Evolutionary conservation across 2,329 filamentous ascomycete genomes (phyloP).

Genomic region (Lomentospora prolificans): DNA sequence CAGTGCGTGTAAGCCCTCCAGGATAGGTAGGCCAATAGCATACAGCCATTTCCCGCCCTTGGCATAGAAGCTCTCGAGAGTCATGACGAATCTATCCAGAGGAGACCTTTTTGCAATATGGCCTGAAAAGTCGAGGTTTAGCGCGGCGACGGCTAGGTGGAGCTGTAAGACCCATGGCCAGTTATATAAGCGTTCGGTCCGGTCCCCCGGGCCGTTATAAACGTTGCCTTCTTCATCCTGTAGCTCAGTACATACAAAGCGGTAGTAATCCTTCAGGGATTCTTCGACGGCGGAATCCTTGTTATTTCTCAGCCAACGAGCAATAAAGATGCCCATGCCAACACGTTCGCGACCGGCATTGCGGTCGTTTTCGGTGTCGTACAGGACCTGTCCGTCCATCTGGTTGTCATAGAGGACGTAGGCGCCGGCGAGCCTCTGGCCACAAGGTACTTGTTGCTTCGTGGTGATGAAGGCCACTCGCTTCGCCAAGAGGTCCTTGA

Average conservation of each 20-base stretch:
- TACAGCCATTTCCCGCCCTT: slow-evolving; percentile 10
- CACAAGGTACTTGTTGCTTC: slow-evolving; percentile 9
- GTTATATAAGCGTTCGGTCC: slow-evolving; percentile 10
- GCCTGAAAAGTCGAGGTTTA: slow-evolving; percentile 2
- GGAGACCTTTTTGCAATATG: slow-evolving; percentile 7
- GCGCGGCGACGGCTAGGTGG: slow-evolving; percentile 9
- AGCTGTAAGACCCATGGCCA: slow-evolving; percentile 11
- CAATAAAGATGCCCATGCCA: slow-evolving; percentile 10
- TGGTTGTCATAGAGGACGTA: slow-evolving; percentile 11
- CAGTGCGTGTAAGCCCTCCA: slow-evolving; percentile 7
- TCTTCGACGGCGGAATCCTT: background rate
- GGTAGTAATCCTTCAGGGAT: slow-evolving; percentile 9
- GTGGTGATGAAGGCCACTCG: slow-evolving; percentile 10
- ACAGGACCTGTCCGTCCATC: slow-evolving; percentile 8
- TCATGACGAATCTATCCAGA: slow-evolving; percentile 2
- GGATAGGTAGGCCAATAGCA: slow-evolving; percentile 10
- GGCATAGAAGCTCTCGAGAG: slow-evolving; percentile 9
- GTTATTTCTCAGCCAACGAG: slow-evolving; percentile 9
- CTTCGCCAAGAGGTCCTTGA: slow-evolving; percentile 8
- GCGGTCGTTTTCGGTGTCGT: slow-evolving; percentile 9
- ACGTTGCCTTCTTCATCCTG: slow-evolving; percentile 9
- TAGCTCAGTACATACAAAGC: slow-evolving; percentile 10
- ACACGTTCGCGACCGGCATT: slow-evolving; percentile 11
- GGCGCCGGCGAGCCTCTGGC: slow-evolving; percentile 3
- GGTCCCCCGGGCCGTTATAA: slow-evolving; percentile 5